These are phyloP conservation scores for Diaporthe helianthi DNA, from an alignment of 2,329 filamentous ascomycete species.

Conservation along the genomic window DNA sequence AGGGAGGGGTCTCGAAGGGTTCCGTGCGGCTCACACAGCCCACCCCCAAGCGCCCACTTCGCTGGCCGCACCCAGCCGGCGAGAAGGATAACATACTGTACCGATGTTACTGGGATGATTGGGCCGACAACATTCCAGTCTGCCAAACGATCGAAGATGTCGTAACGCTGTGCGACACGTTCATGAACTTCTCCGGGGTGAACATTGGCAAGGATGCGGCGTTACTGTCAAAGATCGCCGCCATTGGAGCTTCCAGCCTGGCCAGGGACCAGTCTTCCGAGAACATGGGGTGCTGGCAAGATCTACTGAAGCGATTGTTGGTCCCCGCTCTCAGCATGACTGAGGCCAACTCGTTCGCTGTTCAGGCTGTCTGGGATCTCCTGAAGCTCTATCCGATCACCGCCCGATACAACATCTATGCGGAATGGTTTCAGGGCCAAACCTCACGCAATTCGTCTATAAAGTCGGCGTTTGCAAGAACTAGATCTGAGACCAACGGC, in stretches of 20 bases:
- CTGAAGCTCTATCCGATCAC: constrained; percentile 79
- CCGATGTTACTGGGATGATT: constrained; percentile 96
- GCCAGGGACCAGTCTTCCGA: constrained; percentile 70
- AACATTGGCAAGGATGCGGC: constrained; percentile 86
- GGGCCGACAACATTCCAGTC: constrained; percentile 90
- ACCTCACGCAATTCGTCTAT: constrained; percentile 80
- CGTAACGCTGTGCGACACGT: constrained; percentile 82
- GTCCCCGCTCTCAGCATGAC: constrained; percentile 88
- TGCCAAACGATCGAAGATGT: constrained; percentile 92
- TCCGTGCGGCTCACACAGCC: constrained; percentile 67
- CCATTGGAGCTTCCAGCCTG: constrained; percentile 82
- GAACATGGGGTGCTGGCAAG: constrained; percentile 83
- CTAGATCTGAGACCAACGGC: constrained; percentile 79
- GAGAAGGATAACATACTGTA: constrained; percentile 80
- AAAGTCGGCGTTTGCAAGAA: constrained; percentile 77
- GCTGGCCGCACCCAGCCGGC: constrained; percentile 88
- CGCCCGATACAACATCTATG: constrained; percentile 85
- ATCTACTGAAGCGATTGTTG: constrained; percentile 82
- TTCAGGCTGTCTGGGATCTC: constrained; percentile 86
- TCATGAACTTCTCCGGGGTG: constrained; percentile 85
- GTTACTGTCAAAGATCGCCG: constrained; percentile 81
- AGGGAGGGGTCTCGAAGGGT: constrained; percentile 73
- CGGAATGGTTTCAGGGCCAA: constrained; percentile 87
- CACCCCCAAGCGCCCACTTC: constrained; percentile 70
- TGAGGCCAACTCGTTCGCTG: constrained; percentile 81